Conservation (phyloP, 2,329 filamentous ascomycete genomes). For the Leptodontidium sp. region DNA sequence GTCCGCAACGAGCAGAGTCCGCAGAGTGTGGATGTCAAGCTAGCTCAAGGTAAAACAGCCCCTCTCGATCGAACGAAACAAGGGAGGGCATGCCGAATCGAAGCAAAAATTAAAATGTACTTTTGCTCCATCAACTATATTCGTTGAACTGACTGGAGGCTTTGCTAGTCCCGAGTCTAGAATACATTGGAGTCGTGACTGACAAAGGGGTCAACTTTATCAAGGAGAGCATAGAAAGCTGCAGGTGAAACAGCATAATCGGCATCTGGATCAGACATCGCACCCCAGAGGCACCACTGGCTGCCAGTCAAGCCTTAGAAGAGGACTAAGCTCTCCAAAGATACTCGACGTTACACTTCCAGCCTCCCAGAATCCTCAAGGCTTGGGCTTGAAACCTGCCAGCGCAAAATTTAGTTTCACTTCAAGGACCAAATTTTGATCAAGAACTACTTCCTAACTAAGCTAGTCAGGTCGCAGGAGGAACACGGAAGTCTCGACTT, state of each 20-base stretch:
- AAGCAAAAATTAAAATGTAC: constrained; percentile 38
- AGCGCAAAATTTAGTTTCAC: constrained; percentile 62
- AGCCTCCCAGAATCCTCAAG: constrained; percentile 50
- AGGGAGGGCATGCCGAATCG: constrained; percentile 43
- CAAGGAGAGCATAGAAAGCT: constrained; percentile 7
- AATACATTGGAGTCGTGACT: constrained; percentile 7
- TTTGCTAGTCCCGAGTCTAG: background rate
- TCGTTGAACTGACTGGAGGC: no score
- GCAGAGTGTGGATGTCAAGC: constrained; percentile 21
- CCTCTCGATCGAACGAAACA: constrained; percentile 45
- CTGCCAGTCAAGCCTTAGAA: constrained; percentile 53
- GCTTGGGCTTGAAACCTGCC: constrained; percentile 58
- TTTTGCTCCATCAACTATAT: no score
- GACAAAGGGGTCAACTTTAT: constrained; percentile 10
- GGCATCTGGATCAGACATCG: constrained; percentile 23
- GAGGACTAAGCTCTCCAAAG: constrained; percentile 51
- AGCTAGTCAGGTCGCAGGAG: constrained; percentile 52
- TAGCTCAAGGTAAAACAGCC: constrained; percentile 17
- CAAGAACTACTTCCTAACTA: constrained; percentile 58
- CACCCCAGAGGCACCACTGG: constrained; percentile 56
- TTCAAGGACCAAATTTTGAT: constrained; percentile 59
- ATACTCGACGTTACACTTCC: constrained; percentile 58
- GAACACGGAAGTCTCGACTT: constrained; percentile 57
- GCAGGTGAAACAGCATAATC: constrained; percentile 9
- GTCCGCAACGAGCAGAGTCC: constrained; percentile 19